Conservation (phyloP, 192 early-diverging fungal genomes). For the Mortierella antarctica region DNA sequence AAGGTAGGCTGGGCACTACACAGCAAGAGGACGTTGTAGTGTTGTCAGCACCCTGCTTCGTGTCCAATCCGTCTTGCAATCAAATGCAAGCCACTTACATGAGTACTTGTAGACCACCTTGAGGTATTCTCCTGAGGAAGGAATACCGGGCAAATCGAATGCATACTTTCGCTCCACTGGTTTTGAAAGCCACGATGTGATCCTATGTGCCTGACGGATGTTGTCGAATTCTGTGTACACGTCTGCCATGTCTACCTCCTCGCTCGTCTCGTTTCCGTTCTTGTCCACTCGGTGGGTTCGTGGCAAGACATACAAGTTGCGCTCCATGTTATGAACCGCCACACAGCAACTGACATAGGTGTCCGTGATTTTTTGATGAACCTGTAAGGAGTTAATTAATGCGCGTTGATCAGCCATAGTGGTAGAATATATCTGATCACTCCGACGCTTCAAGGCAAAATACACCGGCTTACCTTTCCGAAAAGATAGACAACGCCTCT, state of each 20-base stretch:
- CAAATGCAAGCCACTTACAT: slow-evolving; percentile 48
- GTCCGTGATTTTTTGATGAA: slow-evolving; percentile 60
- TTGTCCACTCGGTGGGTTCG: slow-evolving; percentile 64
- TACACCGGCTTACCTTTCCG: slow-evolving; percentile 78
- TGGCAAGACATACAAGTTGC: slow-evolving; percentile 95
- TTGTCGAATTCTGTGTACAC: slow-evolving; percentile 83
- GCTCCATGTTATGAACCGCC: slow-evolving; percentile 78
- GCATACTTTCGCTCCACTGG: slow-evolving; percentile 86
- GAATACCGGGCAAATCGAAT: slow-evolving; percentile 88
- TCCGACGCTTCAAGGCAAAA: not conserved
- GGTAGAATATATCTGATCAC: no score
- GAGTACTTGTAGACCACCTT: slow-evolving; percentile 87
- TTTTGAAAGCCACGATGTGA: slow-evolving; percentile 70
- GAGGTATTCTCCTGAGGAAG: slow-evolving; percentile 83
- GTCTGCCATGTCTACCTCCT: slow-evolving; percentile 67
- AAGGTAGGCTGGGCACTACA: slow-evolving; percentile 68
- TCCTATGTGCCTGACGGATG: slow-evolving; percentile 64
- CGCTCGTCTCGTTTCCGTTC: slow-evolving; percentile 64
- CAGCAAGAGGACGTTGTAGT: not conserved
- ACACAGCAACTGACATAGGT: slow-evolving; percentile 85
- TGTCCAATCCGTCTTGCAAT: not conserved
- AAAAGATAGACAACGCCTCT: slow-evolving; percentile 88
- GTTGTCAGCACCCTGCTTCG: not conserved
- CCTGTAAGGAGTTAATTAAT: no score
- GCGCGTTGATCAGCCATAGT: no score